Conservation (phyloP, 148 eudicot genomes). For the Camellia lanceoleosa region DNA sequence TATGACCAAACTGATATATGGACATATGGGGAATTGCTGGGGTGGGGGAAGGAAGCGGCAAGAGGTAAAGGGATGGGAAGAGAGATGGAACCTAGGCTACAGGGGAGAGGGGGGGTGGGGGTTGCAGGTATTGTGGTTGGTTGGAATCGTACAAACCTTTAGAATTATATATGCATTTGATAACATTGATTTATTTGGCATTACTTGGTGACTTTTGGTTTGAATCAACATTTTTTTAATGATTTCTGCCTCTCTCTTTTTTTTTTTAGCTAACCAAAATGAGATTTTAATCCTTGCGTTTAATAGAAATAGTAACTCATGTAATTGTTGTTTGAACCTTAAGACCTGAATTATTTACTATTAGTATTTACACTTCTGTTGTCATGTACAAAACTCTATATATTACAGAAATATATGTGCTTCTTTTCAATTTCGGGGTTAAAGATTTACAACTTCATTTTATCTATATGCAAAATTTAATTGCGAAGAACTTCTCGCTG, state of each 20-base stretch:
- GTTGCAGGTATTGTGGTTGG: not conserved
- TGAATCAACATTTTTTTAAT: not conserved
- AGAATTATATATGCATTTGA: not conserved
- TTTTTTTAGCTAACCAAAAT: not conserved
- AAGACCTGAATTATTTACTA: not conserved
- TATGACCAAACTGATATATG: too few species aligned
- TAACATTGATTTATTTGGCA: not conserved
- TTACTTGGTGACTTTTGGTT: not conserved
- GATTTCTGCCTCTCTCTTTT: not conserved
- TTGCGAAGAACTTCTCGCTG: not conserved
- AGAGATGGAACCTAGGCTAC: too few species aligned
- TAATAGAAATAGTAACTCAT: not conserved
- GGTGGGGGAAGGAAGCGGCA: too few species aligned
- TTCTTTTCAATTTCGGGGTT: not conserved
- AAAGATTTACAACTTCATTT: not conserved
- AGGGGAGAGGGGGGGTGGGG: too few species aligned
- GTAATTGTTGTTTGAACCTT: not conserved
- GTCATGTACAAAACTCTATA: not conserved
- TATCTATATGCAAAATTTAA: too few species aligned
- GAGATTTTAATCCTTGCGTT: not conserved
- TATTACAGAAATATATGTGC: not conserved
- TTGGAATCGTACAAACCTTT: not conserved
- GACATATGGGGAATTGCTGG: too few species aligned
- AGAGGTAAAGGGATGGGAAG: too few species aligned
- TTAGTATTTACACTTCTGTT: not conserved